A percentile compares a stretch with the other conserved stretches of the same genome.
phyloP scores from a whole-genome alignment of 805 yeast genomes.

The Clavispora vitiphila region DNA sequence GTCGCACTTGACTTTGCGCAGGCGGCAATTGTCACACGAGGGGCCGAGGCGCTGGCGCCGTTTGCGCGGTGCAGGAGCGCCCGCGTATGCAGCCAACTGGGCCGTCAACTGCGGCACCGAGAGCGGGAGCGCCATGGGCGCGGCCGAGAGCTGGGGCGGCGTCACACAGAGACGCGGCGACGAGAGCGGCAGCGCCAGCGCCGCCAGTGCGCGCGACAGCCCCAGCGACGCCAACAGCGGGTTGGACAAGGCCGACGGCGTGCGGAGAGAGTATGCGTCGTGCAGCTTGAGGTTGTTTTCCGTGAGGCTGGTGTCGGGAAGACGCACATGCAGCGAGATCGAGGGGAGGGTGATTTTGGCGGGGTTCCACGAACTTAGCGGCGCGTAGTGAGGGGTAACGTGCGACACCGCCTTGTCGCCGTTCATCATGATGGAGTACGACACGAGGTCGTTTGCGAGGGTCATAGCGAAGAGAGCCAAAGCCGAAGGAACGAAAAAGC shows the following conservation, averaged over 20 bases:
- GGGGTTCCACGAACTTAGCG: slow-evolving; percentile 4
- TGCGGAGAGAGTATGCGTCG: slow-evolving; percentile 2
- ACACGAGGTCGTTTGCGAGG: slow-evolving; percentile 29
- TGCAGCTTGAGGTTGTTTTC: slow-evolving; percentile 9
- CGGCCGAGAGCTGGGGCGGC: neutral
- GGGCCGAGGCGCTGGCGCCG: slow-evolving; percentile 69
- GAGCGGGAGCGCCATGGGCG: neutral
- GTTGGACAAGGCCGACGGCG: slow-evolving; percentile 5
- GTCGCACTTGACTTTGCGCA: slow-evolving; percentile 69
- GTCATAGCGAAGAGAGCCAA: slow-evolving; percentile 17
- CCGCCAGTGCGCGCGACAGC: slow-evolving; percentile 17
- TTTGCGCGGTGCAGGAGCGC: slow-evolving; percentile 15
- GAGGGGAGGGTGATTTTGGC: slow-evolving; percentile 12
- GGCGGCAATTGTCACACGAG: slow-evolving; percentile 66
- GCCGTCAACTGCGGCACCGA: neutral
- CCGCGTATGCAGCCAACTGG: neutral
- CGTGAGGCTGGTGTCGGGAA: slow-evolving; percentile 18
- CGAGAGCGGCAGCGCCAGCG: slow-evolving; percentile 16
- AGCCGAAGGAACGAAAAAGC: no score
- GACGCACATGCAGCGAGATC: slow-evolving; percentile 10
- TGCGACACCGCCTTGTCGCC: slow-evolving; percentile 18
- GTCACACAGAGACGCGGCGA: slow-evolving; percentile 10
- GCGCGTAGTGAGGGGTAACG: slow-evolving; percentile 14
- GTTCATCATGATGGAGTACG: slow-evolving; percentile 36
- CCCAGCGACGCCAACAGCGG: slow-evolving; percentile 18